A percentile compares a stretch with the other conserved stretches of the same genome.
These are phyloP conservation scores for Dioszegia crocea DNA, from an alignment of 768 basidiomycete genomes.

Conservation along the genomic window DNA sequence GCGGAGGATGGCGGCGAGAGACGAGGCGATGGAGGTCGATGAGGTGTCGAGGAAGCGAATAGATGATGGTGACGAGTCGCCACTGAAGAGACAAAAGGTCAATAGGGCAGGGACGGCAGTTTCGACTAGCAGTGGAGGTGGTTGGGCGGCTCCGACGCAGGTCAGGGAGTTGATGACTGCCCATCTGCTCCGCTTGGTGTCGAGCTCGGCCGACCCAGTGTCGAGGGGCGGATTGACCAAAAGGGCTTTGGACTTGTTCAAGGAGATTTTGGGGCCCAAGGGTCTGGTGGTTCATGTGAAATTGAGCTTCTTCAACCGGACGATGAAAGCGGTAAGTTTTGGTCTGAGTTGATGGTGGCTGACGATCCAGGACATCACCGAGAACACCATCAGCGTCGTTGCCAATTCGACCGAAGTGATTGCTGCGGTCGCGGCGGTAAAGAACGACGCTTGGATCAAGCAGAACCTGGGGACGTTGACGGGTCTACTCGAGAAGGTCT, in stretches of 20 bases:
- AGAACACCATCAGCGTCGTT: constrained; percentile 64
- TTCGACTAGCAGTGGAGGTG: constrained; percentile 43
- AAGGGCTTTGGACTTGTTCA: constrained; percentile 56
- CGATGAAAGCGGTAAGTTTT: constrained; percentile 71
- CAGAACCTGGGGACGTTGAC: constrained; percentile 68
- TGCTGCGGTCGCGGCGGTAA: constrained; percentile 75
- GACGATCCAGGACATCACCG: constrained; percentile 64
- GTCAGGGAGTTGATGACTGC: constrained; percentile 89
- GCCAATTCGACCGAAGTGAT: constrained; percentile 81
- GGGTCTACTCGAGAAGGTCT: constrained; percentile 79
- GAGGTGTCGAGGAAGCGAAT: constrained; percentile 19
- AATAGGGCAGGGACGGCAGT: constrained; percentile 50
- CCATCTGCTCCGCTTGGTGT: constrained; percentile 87
- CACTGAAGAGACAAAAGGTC: constrained; percentile 44
- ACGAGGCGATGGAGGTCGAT: constrained; percentile 57
- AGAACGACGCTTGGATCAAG: constrained; percentile 75
- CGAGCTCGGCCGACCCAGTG: constrained; percentile 54
- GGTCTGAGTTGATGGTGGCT: constrained; percentile 1
- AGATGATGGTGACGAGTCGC: constrained; percentile 16
- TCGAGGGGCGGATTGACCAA: constrained; percentile 48
- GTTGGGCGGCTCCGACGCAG: constrained; percentile 71
- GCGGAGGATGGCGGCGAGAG: constrained; percentile 46
- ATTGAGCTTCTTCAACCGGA: constrained; percentile 78
- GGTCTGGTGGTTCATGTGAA: constrained; percentile 96
- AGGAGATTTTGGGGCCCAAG: constrained; percentile 70